A percentile compares a stretch with the other conserved stretches of the same genome.
Evolutionary conservation across 202 grass and related monocot genomes (phyloP).

Genomic region (Carex arenaria): DNA sequence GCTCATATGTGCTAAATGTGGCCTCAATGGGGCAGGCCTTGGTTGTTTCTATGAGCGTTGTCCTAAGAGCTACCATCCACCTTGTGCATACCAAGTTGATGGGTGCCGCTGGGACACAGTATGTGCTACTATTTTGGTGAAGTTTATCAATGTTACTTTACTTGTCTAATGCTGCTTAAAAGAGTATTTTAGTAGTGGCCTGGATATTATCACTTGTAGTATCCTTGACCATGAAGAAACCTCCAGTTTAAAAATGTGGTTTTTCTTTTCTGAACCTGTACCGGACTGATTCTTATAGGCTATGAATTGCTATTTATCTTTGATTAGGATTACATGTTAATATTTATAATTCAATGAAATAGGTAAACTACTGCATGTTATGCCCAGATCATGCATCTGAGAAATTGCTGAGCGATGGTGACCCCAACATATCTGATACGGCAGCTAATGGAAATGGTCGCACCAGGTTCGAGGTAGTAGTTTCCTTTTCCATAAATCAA

Average conservation of each 20-base stretch:
- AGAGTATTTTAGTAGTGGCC: neutral
- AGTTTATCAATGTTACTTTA: neutral
- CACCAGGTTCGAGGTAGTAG: neutral
- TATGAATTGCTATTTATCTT: neutral
- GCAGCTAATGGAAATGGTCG: neutral
- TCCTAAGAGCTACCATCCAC: conserved; percentile 45
- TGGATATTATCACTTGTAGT: neutral
- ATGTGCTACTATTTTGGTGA: neutral
- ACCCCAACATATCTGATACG: neutral
- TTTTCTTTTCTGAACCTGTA: neutral
- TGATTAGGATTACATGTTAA: neutral
- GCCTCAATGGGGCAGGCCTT: conserved; percentile 44
- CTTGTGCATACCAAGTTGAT: conserved; percentile 39
- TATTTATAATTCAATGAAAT: neutral
- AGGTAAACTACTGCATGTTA: conserved; percentile 28
- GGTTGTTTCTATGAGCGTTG: conserved; percentile 35
- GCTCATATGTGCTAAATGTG: conserved; percentile 58
- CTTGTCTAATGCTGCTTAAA: neutral
- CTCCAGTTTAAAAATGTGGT: neutral
- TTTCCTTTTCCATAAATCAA: neutral
- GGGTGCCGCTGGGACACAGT: conserved; percentile 62
- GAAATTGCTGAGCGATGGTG: conserved; percentile 22
- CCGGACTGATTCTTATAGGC: neutral
- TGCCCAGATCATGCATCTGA: conserved; percentile 27
- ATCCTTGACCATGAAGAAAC: neutral